Percentiles rank a stretch among this genome's conserved stretches.
These are phyloP conservation scores for Myxozyma kluyveri DNA, from an alignment of 805 yeast genomes.

Conservation along the genomic window DNA sequence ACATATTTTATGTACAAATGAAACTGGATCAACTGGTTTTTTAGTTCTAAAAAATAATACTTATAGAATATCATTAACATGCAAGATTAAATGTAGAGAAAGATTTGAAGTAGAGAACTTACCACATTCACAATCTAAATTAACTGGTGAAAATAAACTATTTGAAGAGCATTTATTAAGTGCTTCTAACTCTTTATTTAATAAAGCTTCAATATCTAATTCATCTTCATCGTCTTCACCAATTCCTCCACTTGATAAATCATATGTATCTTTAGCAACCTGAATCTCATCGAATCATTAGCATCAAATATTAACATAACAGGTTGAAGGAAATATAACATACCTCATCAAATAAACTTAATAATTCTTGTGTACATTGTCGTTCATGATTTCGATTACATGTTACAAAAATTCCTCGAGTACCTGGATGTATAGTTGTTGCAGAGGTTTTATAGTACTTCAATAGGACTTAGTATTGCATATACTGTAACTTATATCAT, in stretches of 20 bases:
- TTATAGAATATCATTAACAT: not conserved
- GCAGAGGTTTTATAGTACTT: constrained; percentile 23
- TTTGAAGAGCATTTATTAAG: constrained; percentile 44
- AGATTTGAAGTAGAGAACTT: constrained; percentile 45
- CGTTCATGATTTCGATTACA: constrained; percentile 79
- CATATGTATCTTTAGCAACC: not conserved
- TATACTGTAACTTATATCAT: not conserved
- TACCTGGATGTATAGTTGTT: constrained; percentile 43
- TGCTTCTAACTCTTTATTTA: constrained; percentile 46
- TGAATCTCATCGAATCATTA: not conserved
- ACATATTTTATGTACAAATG: constrained; percentile 64
- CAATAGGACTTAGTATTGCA: not conserved
- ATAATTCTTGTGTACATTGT: constrained; percentile 71
- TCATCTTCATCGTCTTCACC: constrained; percentile 35
- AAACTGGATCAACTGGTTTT: constrained; percentile 74
- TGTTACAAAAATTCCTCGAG: constrained; percentile 85
- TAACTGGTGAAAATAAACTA: constrained; percentile 53
- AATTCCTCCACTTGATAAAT: no score
- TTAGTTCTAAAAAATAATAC: constrained; percentile 79
- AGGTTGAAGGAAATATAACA: constrained; percentile 8
- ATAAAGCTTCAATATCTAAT: constrained; percentile 27
- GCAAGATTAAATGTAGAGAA: not conserved
- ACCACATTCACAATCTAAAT: constrained; percentile 75
- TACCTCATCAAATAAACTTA: constrained; percentile 54
- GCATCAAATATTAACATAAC: not conserved